Evolutionary conservation across 768 basidiomycete genomes (phyloP), one percentile per base, ranked within the genome.

Genomic region (Gelatoporia subvermispora): DNA sequence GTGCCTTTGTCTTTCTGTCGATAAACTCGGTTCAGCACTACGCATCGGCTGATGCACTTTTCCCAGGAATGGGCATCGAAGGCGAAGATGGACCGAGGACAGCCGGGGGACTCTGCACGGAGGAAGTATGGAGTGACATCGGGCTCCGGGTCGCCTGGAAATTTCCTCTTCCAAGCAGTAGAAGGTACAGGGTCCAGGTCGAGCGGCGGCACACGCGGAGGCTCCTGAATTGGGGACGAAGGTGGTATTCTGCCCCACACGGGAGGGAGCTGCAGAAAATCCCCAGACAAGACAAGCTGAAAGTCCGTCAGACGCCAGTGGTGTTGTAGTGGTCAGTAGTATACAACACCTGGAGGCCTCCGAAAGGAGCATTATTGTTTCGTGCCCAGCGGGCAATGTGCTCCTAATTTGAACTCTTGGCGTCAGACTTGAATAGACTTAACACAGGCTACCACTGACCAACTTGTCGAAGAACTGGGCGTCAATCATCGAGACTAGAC

Each of bases 181-280:
- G 28, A 31, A 31, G 28, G 28, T 31, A 31, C 28, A 5, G 13
- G 28, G 28, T 31, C 28, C 7, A 7, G 13, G 28, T 31, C 13
- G 13, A 31, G 28, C 13, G 5, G 28, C 5, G 28, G 28, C 28
- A 13, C 7, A 31, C 7, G 28, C 5, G 13, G 28, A n/a, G n/a
- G n/a, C n/a, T n/a, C n/a, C n/a, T n/a, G n/a, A n/a, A n/a, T n/a
- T n/a, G n/a, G n/a, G n/a, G n/a, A n/a, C n/a, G n/a, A n/a, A n/a
- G n/a, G n/a, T n/a, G n/a, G n/a, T n/a, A n/a, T n/a, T n/a, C 64
- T 84, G 94, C 8, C 13, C 7, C 73, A 72, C 0, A 98, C 93
- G 2, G 95, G 95, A 0, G 95, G 95, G 3, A 99, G 78, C 65
- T 99, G 94, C 70, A 98, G 97, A 70, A 98, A 98, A 63, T 99